Percentiles rank a stretch among this genome's conserved stretches.
Evolutionary conservation across 179 eudicot genomes (phyloP).

Genomic region (Patellifolia procumbens): DNA sequence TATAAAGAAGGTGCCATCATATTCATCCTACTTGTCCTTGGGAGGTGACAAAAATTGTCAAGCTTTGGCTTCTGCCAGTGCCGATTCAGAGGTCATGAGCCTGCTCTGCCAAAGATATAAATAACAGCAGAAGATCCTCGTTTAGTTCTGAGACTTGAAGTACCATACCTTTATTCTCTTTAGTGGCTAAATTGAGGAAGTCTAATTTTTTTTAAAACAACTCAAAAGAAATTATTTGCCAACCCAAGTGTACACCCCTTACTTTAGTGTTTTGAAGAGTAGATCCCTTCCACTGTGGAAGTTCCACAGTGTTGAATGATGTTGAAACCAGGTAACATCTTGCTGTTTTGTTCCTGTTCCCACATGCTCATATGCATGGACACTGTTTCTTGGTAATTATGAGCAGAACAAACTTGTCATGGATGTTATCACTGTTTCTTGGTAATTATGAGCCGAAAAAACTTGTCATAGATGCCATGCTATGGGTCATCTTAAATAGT

Average conservation of each 20-base stretch:
- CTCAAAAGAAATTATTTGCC: not conserved
- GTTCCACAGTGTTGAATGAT: not conserved
- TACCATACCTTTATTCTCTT: not conserved
- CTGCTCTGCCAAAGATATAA: too few relatives aligned
- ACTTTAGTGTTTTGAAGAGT: too few relatives aligned
- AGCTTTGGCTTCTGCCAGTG: not conserved
- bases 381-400: too few relatives aligned
- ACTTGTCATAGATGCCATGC: not conserved
- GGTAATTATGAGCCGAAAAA: not conserved
- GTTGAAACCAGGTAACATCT: not conserved
- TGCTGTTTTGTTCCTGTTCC: not conserved
- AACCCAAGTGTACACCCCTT: too few relatives aligned
- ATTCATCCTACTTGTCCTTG: too few relatives aligned
- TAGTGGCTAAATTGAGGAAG: not conserved
- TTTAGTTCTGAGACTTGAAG: too few relatives aligned
- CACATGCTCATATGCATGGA: not conserved
- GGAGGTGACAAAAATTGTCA: not conserved
- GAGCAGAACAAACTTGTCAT: too few relatives aligned
- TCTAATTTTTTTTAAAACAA: not conserved
- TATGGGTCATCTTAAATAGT: not conserved
- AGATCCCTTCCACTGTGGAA: too few relatives aligned
- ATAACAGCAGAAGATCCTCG: too few relatives aligned
- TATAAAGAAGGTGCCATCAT: too few relatives aligned
- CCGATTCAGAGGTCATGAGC: too few relatives aligned
- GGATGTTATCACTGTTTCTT: too few relatives aligned